Evolutionary conservation across 2,329 filamentous ascomycete species (phyloP), one percentile per base, ranked within the genome.

Genomic region (Xylariaceae sp.): DNA sequence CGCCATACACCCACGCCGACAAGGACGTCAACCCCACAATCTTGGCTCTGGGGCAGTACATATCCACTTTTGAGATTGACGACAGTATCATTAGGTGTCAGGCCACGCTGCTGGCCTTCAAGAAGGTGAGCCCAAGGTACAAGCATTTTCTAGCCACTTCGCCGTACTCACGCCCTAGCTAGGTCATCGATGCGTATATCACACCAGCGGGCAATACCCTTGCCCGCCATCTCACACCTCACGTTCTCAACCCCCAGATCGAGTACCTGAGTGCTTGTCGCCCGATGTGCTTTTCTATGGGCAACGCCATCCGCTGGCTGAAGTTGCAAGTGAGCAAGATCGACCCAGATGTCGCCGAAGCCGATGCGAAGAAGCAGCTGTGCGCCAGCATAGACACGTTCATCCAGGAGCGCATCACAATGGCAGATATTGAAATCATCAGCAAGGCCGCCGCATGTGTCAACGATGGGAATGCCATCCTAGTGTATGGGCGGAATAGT

Each of bases 261-360:
- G 91, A 95, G 59, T 97, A 95, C 67, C 81, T 99, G 55, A 89
- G 90, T 54, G 90, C 90, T 60, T 97, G 92, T 66, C 86, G 94
- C n/a, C 92, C 94, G 33, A 89, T 99, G 73, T 95, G 90, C 60
- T 94, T 96, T 71, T 90, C 90, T 56, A 96, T 97, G 86, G 94
- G 94, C 55, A 99, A 97, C 69, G 91, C 91, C 34, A 96, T 99
- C 67, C 84, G 94, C 49, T 93, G 91, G 79, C 80, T 99, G 45
- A 99, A 99, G 76, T 83, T 96, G 44, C 84, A 90, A 64, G 93
- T 99, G 66, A 88, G 90, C 63, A 90, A 90, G 62, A 86, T 97
- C 53, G 91, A 97, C 63, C 90, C 93, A 39, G 88, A 92, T 61
- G 82, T 87, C 1, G 84, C 89, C 31, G 93, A 99, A 67, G 75